Base-by-base conservation (phyloP, 441 rosid species). In the Pelargonium cotyledonis region DNA sequence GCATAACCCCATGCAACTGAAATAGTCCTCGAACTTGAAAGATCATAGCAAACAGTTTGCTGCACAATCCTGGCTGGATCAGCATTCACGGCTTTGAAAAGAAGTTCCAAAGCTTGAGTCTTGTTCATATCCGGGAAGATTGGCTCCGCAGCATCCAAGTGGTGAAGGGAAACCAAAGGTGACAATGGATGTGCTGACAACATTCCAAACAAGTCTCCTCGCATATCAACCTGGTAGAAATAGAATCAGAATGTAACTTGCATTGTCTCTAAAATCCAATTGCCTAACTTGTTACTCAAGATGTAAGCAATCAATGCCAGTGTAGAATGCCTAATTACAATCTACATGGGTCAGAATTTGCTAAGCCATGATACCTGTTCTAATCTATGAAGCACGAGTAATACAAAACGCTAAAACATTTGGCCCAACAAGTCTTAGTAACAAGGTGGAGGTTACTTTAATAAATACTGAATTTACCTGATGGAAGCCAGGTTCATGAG, bases 1-100 rank as follows among this genome's bases (percentile, higher is more conserved):
- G 95, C 91, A 72, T 91, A 91, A 43, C 97, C 97, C 98, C 97
- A 94, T 5, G 90, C 86, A 73, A 89, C 86, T 14, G 94, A 91
- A 66, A 87, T 79, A 3, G 94, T 87, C 73, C 89, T 81, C 26
- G 68, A 74, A 76, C 78, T 81, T 16, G 23, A 43, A 23, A 69
- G 80, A 73, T 89, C 92, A 77, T 94, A 94, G 73, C 98, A 94
- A 65, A 94, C 92, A 14, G 80, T 81, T 79, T 94, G 95, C 79
- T 91, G 98, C 81, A 94, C 85, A 63, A 91, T 82, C 87, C 95
- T 88, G 18, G 80, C 63, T 19, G 95, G 80, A 78, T 91, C 97
- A 8, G 72, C 81, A 78, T 74, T 79, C 65, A 80, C 87, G 63
- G 94, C 92, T 9, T 73, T 46, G 44, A 91, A 84, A 67, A 94